Evolutionary conservation across 768 basidiomycete genomes (phyloP), one percentile per base, ranked within the genome.

Genomic region (Xerocomus brunneocitrinus): DNA sequence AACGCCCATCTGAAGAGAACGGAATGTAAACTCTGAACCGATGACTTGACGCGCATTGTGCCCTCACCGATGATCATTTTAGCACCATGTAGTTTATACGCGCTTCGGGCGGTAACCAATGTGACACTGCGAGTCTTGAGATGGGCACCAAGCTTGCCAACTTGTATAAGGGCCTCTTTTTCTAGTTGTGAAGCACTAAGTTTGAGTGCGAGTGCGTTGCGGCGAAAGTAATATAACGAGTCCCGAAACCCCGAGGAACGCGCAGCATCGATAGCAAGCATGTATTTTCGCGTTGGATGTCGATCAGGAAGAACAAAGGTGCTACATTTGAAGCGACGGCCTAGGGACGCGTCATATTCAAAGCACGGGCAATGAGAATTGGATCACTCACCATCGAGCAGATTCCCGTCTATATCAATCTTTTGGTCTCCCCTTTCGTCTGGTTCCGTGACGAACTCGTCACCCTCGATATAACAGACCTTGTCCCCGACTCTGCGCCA

Each of bases 201-300:
- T 70, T 98, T 98, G 75, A 94, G 78, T 14, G 95, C 88, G 28
- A 92, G 83, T 0, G 84, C 83, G 58, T 95, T 97, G 6, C 93
- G 82, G 3, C 97, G 87, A 72, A 98, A 95, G 71, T 98, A 98
- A 71, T 98, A 97, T n/a, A 98, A 75, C 8, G 97, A 98, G 69
- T 98, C 97, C 45, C 93, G 83, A 72, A 93, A 98, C 4, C 97
- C 97, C 19, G 92, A 95, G 8, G 91, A 91, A 27, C 95, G 84
- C 0, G 97, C 97, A 3, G 94, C 95, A 64, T 99, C 97, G 54
- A 99, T 98, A 22, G 95, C 94, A 39, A 98, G 88, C 82, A 97
- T 90, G 73, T 97, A 99, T 55, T 83, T 77, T 42, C 87, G 80
- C 27, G 89, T 80, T 8, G 92, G 85, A 62, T 98, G 85, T 22